Evolutionary conservation across 495 filamentous ascomycete species (phyloP).

Genomic region (Clavariopsis aquatica): DNA sequence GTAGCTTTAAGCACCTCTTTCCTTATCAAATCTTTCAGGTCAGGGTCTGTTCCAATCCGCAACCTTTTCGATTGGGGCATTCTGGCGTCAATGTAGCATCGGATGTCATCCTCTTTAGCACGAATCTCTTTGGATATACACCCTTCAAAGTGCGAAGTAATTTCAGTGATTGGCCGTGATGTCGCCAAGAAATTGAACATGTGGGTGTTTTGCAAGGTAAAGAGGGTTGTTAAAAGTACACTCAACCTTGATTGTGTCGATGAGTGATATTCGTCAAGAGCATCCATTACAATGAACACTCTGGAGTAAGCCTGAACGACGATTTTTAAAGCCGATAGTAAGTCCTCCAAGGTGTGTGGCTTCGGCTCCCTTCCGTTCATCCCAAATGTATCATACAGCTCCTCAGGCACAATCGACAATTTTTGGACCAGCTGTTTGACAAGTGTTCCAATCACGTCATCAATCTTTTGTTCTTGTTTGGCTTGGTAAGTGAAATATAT

Average conservation of each 20-base stretch:
- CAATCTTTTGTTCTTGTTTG: constrained; percentile 43
- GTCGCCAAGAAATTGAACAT: constrained; percentile 47
- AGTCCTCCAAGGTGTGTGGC: neutral
- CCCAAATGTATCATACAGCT: neutral
- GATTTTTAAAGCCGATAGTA: constrained; percentile 25
- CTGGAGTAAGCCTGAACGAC: constrained; percentile 31
- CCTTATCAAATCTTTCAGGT: neutral
- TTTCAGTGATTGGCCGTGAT: constrained; percentile 46
- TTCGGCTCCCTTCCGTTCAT: neutral
- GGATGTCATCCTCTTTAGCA: constrained; percentile 46
- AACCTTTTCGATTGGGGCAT: neutral
- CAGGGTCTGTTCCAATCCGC: neutral
- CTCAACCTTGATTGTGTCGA: neutral
- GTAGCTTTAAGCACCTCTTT: neutral
- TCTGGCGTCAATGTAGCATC: constrained; percentile 39
- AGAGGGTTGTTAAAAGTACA: constrained; percentile 36
- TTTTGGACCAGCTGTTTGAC: constrained; percentile 46
- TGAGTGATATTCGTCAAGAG: constrained; percentile 51
- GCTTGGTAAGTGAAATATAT: constrained; percentile 49
- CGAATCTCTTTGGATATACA: constrained; percentile 40
- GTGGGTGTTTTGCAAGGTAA: constrained; percentile 35
- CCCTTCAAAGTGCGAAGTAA: constrained; percentile 38
- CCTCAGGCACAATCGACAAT: neutral
- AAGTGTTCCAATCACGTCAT: constrained; percentile 43
- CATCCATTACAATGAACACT: constrained; percentile 52